Conservation (phyloP, 1,284 basidiomycete genomes). For the Pholiota adiposa region DNA sequence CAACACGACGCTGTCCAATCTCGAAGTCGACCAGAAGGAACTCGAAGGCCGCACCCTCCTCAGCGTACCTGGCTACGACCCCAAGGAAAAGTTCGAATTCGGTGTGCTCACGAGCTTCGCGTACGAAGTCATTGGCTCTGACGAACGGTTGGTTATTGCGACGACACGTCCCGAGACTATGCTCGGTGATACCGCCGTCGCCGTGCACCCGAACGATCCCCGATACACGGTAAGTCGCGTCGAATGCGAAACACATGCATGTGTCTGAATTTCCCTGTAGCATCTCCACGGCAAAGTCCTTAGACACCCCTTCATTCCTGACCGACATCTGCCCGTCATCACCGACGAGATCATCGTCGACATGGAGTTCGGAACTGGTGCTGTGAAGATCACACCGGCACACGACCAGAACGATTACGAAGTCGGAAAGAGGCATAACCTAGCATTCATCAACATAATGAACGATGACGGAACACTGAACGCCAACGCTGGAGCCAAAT, state of each 20-base stretch:
- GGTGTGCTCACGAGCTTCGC: conserved; percentile 97
- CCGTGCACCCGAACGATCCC: conserved; percentile 92
- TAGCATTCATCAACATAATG: conserved; percentile 95
- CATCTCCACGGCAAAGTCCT: conserved; percentile 96
- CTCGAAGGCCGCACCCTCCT: conserved; percentile 89
- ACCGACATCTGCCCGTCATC: conserved; percentile 89
- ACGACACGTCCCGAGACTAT: conserved; percentile 99
- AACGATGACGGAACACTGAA: conserved; percentile 99
- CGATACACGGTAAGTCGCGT: conserved; percentile 68
- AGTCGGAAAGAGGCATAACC: conserved; percentile 86
- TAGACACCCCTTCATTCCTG: conserved; percentile 84
- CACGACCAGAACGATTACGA: conserved; percentile 99
- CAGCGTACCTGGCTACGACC: conserved; percentile 92
- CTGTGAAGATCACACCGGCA: conserved; percentile 99
- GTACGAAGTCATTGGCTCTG: conserved; percentile 80
- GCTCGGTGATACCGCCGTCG: conserved; percentile 97
- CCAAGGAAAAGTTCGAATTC: conserved; percentile 96
- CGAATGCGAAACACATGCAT: background rate
- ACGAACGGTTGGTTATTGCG: conserved; percentile 93
- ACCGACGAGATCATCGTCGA: conserved; percentile 89
- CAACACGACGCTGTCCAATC: conserved; percentile 96
- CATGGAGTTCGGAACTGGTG: conserved; percentile 97
- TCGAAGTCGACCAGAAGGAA: conserved; percentile 97
- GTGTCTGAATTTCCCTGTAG: conserved; percentile 18
- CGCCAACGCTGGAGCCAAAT: conserved; percentile 83